Conservation (phyloP, 371 early-diverging fungal genomes). For the Rhizopus microsporus region DNA sequence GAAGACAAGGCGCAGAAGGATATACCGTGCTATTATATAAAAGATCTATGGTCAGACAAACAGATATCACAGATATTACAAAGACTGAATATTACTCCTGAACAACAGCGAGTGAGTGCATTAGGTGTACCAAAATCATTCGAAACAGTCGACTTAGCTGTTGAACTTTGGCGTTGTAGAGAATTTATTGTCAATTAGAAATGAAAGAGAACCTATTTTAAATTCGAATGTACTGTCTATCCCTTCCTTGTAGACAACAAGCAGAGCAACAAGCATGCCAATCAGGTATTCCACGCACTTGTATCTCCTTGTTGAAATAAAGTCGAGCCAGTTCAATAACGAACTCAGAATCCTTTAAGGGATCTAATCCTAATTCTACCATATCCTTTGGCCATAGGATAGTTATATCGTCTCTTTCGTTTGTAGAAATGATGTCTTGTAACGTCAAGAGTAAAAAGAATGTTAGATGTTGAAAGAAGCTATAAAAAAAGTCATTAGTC, state of each 20-base stretch:
- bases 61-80: background rate
- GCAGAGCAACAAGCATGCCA: background rate
- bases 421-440: slow-evolving; percentile 26
- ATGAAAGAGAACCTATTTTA: background rate
- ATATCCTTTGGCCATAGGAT: slow-evolving; percentile 42
- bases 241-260: background rate
- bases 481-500: slow-evolving; percentile 4
- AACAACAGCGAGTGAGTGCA: background rate
- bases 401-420: slow-evolving; percentile 27
- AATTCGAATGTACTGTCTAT: background rate
- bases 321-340: slow-evolving; percentile 39
- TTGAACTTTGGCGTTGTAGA: slow-evolving; percentile 20
- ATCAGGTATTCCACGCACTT: slow-evolving; percentile 25
- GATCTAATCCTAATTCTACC: slow-evolving; percentile 50
- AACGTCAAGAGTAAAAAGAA: slow-evolving; percentile 30
- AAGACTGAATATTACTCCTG: background rate
- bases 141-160: slow-evolving; percentile 16
- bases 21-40: slow-evolving; percentile 24
- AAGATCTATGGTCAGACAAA: slow-evolving; percentile 10
- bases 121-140: slow-evolving; percentile 15
- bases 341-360: slow-evolving; percentile 38
- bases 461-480: slow-evolving; percentile 50
- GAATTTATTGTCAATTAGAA: background rate
- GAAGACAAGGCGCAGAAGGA: background rate
- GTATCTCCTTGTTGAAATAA: slow-evolving; percentile 43